Conservation (phyloP, 225 moss, liverwort and hornwort genomes). For the Straminergon stramineum region DNA sequence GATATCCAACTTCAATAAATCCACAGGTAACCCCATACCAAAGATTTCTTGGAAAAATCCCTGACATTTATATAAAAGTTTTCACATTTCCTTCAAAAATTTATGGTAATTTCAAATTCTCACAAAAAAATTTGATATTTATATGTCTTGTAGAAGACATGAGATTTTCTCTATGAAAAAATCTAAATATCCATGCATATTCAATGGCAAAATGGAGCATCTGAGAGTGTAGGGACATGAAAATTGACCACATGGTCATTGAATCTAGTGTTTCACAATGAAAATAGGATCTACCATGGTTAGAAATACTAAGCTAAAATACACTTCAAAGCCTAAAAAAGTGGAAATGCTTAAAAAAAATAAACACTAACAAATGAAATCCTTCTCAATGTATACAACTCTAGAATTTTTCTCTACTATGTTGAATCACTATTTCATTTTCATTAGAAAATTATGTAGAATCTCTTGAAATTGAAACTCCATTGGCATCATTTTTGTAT, state of each 20-base stretch:
- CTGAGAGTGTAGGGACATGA: rapidly evolving
- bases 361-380: background rate
- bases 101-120: background rate
- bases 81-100: background rate
- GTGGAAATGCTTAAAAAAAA: too few species aligned
- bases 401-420: too few species aligned
- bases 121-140: background rate
- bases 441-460: background rate
- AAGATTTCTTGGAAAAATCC: too few species aligned
- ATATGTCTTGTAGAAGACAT: background rate
- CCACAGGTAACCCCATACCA: too few species aligned
- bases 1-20: too few species aligned
- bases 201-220: background rate
- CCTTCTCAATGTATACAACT: background rate
- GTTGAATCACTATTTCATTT: background rate
- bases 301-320: background rate
- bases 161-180: background rate
- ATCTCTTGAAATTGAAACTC: background rate
- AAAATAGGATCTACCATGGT: background rate
- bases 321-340: background rate
- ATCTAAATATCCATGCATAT: background rate
- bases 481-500: background rate
- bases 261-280: rapidly evolving
- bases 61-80: background rate
- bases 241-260: rapidly evolving